phyloP scores from a whole-genome alignment of 1,284 basidiomycete genomes.

The Cryptococcus sp. region DNA sequence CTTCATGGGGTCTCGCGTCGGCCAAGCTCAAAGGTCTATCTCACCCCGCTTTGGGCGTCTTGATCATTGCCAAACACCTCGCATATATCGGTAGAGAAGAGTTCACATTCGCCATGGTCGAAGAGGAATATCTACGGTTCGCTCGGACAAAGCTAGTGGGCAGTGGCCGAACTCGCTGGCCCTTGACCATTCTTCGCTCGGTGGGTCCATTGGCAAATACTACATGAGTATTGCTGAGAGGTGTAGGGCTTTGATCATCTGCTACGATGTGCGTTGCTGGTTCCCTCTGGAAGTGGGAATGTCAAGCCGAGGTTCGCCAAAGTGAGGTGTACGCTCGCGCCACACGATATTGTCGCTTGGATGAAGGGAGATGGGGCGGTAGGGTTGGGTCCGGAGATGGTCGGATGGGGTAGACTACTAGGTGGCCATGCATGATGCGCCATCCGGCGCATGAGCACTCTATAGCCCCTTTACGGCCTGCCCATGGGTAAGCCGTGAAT shows the following conservation, averaged over 20 bases:
- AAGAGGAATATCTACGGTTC: constrained; percentile 46
- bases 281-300: constrained; percentile 24
- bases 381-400: constrained; percentile 40
- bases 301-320: constrained; percentile 36
- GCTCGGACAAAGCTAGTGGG: constrained; percentile 44
- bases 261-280: constrained; percentile 33
- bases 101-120: constrained; percentile 46
- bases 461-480: no score
- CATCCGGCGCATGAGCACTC: background rate
- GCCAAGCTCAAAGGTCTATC: constrained; percentile 34
- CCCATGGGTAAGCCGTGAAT: no score
- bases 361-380: constrained; percentile 41
- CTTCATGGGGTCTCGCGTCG: constrained; percentile 33
- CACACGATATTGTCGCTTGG: constrained; percentile 44
- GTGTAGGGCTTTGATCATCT: constrained; percentile 43
- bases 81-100: constrained; percentile 62
- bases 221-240: background rate
- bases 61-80: constrained; percentile 60
- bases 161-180: constrained; percentile 42
- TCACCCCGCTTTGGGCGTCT: constrained; percentile 40
- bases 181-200: constrained; percentile 29
- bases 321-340: constrained; percentile 36
- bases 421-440: constrained; percentile 42
- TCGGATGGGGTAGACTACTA: constrained; percentile 42
- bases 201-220: constrained; percentile 24